Conservation (phyloP, 1,284 basidiomycete species). For the Coniophora puteana region DNA sequence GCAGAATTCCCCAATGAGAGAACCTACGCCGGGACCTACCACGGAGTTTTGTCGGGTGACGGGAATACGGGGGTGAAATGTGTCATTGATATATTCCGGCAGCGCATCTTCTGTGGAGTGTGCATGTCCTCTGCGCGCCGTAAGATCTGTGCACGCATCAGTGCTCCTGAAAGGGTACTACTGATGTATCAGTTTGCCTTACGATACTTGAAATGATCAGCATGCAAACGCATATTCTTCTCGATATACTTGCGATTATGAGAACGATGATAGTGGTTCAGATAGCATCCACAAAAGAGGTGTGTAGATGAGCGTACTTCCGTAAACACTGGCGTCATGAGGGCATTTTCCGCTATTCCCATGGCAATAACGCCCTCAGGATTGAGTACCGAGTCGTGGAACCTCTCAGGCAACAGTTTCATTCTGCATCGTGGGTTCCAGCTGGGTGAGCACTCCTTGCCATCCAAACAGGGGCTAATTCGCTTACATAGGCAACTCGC, state of each 20-base stretch:
- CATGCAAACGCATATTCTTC: constrained; percentile 6
- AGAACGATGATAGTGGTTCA: too few species aligned
- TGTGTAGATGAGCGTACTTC: too few species aligned
- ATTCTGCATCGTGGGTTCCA: too few species aligned
- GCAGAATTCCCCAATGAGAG: constrained; percentile 9
- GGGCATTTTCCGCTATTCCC: constrained; percentile 11
- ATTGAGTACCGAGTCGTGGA: constrained; percentile 7
- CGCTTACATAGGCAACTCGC: too few species aligned
- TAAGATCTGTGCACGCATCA: constrained; percentile 4
- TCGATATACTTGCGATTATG: constrained; percentile 8
- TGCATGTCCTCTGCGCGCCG: constrained; percentile 1
- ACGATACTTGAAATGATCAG: constrained; percentile 13
- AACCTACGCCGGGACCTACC: constrained; percentile 10
- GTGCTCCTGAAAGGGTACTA: too few species aligned
- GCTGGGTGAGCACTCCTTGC: too few species aligned
- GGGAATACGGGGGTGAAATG: constrained; percentile 3
- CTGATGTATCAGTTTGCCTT: too few species aligned
- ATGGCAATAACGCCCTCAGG: constrained; percentile 10
- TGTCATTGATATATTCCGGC: constrained; percentile 9
- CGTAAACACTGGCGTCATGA: constrained; percentile 9
- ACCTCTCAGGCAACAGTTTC: background rate
- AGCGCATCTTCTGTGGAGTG: constrained; percentile 4
- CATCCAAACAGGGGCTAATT: too few species aligned
- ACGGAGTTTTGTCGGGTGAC: constrained; percentile 5
- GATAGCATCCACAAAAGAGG: too few species aligned